Base-by-base conservation (phyloP, 1,139 yeast species). In the Candida sanyaensis region DNA sequence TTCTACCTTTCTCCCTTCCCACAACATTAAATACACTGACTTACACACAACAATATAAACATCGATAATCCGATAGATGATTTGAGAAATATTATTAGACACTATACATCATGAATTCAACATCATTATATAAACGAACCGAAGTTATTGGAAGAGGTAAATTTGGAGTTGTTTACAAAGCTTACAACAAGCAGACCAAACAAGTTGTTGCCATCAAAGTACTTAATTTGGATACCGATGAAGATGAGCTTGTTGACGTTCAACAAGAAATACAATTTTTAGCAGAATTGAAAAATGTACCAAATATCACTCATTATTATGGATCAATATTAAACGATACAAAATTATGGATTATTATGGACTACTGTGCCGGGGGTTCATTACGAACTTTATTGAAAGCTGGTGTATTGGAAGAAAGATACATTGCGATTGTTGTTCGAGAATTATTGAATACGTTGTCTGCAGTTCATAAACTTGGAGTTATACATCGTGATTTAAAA, bases 271-370 rank as follows among this genome's bases (percentile, higher is more conserved):
- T 95, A 49, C 91, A 88, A 60, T 87, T 93, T 63, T 75, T 95
- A 47, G 76, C 96, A 1, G 91, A 89, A 56, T 73, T 95, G 55
- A 88, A 89, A 55, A 84, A 83, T 49, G 86, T 87, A 3, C 97
- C 96, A 27, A 95, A 95, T 58, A 91, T 95, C 43, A 91, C 97
- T 2, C 92, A 87, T 56, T 95, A 95, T 68, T 88, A 88, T 63
- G 98, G 97, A 1, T 86, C 96, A 0, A 88, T 87, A 55, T 68
- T 95, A 37, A 81, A 84, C 53, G 97, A 93, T 43, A 88, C 97
- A 8, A 86, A 89, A 61, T 73, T 95, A 33, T 95, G 99, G 99
- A 92, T 95, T 63, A 84, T 95, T 49, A 95, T 95, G 98, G 99
- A 95, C 63, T 83, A 88, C 62, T 93, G 99, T 66, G 96, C 96